Conservation (phyloP, 306 rosid genomes). For the Malus asiatica region DNA sequence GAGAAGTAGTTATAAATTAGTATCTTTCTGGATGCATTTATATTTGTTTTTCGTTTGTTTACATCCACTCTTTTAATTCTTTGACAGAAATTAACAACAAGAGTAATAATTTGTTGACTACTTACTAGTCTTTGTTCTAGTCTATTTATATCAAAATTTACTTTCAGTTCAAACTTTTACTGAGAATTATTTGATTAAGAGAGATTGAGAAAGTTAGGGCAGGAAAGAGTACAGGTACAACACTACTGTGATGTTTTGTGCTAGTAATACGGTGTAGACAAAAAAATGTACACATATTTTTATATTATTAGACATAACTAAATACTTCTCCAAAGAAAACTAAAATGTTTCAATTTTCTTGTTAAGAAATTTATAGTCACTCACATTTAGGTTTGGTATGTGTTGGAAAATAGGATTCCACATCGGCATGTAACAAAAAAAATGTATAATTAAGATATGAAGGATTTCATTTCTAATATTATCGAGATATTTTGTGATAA, state of each 20-base stretch:
- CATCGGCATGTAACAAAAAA: not conserved
- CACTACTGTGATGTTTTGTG: not conserved
- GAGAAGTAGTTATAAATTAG: slow-evolving; percentile 23
- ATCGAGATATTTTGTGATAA: not conserved
- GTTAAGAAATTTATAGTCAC: not conserved
- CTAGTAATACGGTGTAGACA: not conserved
- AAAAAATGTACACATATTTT: not conserved
- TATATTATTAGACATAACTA: not conserved
- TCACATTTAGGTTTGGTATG: too few relatives aligned
- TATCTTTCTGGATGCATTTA: not conserved
- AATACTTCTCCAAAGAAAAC: too few relatives aligned
- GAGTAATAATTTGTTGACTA: not conserved
- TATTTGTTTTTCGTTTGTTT: not conserved
- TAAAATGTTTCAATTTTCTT: too few relatives aligned
- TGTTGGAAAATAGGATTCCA: not conserved
- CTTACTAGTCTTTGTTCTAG: not conserved
- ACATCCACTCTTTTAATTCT: not conserved
- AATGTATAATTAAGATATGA: too few relatives aligned
- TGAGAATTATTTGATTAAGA: too few relatives aligned
- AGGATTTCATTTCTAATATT: too few relatives aligned
- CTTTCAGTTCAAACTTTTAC: not conserved
- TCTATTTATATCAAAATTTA: too few relatives aligned
- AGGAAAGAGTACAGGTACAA: not conserved
- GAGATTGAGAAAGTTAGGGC: too few relatives aligned
- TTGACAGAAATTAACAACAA: not conserved